Evolutionary conservation across 116 monocot species (phyloP), one percentile per base, ranked within the genome.

Genomic region (Papilionanthe hybrid): DNA sequence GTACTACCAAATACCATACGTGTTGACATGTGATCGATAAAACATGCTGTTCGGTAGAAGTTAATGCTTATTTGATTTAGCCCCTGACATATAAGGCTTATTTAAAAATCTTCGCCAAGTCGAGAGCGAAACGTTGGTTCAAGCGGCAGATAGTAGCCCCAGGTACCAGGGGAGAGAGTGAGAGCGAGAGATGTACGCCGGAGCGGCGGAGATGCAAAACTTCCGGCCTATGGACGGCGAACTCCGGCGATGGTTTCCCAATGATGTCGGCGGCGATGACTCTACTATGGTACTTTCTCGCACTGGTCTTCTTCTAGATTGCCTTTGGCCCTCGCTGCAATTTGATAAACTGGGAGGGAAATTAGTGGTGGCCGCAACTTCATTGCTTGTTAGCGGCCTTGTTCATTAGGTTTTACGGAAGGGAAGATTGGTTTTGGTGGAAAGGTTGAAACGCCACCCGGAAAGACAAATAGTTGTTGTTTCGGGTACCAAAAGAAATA

Each of bases 161-260:
- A 60, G 60, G 23, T n/a, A 23, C 8, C 22, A 32, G 13, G 30
- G 4, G 73, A 73, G 73, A 44, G n/a, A n/a, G n/a, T n/a, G n/a
- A n/a, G n/a, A n/a, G n/a, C n/a, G n/a, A n/a, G 44, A 13, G 44
- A 73, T 73, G 73, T 44, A 73, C 22, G 73, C 43, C 19, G 73
- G 73, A 42, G 19, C 44, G 44, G 73, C 73, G 44, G 73, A 42
- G 73, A 8, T 43, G 73, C 42, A 8, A 73, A 73, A 20, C 44
- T 73, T 43, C 44, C 22, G 73, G 19, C 42, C 73, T 43, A 73
- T 73, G 73, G 73, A 73, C 5, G 73, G 73, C 44, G 73, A 73
- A 44, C 19, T 73, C 44, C 20, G 69, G 30, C 69, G 44, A 43
- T 73, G 73, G 9, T 73, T 73, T 20, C 29, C 73, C 44, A 4